Conservation (phyloP, 345 rosid species). For the Eucalyptus grandis region DNA sequence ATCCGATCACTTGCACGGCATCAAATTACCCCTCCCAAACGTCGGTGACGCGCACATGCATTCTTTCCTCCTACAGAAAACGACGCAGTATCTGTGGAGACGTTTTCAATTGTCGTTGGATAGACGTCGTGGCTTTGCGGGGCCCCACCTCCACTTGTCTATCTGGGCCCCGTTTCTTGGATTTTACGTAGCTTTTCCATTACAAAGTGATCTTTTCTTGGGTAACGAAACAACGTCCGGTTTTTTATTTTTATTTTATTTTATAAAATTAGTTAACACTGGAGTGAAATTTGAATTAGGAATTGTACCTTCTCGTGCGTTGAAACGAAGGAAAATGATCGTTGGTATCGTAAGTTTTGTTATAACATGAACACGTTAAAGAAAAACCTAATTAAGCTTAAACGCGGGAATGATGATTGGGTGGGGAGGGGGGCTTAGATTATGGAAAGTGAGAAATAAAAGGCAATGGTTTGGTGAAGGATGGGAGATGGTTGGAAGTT, state of each 20-base stretch:
- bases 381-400: background rate
- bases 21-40: background rate
- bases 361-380: background rate
- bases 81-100: background rate
- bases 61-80: background rate
- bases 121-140: background rate
- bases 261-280: background rate
- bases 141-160: background rate
- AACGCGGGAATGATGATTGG: background rate
- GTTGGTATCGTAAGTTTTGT: background rate
- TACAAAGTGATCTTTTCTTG: background rate
- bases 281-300: background rate
- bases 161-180: background rate
- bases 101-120: background rate
- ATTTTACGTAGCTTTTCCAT: background rate
- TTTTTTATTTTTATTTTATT: accelerated
- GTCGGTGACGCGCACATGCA: background rate
- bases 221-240: background rate
- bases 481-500: background rate
- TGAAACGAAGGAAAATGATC: background rate
- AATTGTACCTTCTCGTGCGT: background rate
- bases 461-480: background rate
- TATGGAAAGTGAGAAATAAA: background rate
- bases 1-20: background rate
- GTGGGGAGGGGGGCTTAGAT: background rate